phyloP scores from a whole-genome alignment of 2,329 filamentous ascomycete species.

The Blumeriella jaapii region DNA sequence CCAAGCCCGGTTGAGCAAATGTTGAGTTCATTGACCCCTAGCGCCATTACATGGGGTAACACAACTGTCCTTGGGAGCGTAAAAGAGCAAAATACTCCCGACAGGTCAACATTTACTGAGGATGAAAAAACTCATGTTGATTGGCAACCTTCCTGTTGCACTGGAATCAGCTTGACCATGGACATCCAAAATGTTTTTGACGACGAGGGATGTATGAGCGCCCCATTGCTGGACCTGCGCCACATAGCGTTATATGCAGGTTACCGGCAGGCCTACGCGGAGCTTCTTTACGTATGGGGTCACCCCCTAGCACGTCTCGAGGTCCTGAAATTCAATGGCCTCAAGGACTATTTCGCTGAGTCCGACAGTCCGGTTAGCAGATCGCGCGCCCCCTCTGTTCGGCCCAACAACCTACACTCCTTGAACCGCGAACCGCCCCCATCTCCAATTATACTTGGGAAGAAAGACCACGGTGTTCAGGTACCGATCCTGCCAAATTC shows the following conservation, averaged over 20 bases:
- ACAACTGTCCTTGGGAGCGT: conserved; percentile 29
- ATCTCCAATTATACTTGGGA: conserved; percentile 44
- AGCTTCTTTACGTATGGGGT: conserved; percentile 56
- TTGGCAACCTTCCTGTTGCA: conserved; percentile 17
- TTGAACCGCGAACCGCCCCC: conserved; percentile 21
- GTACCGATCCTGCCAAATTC: conserved; percentile 34
- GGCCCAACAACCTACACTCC: conserved; percentile 21
- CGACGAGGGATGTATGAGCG: conserved; percentile 53
- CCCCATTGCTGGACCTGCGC: conserved; percentile 42
- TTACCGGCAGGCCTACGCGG: conserved; percentile 56
- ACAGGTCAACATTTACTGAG: conserved; percentile 23
- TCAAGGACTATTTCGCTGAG: conserved; percentile 36
- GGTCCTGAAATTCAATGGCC: conserved; percentile 56
- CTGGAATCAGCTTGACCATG: conserved; percentile 34
- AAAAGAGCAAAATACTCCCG: conserved; percentile 21
- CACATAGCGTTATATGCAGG: conserved; percentile 40
- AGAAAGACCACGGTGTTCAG: conserved; percentile 34
- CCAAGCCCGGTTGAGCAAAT: conserved; percentile 52
- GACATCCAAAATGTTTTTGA: conserved; percentile 56
- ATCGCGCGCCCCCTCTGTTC: conserved; percentile 20
- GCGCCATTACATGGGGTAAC: conserved; percentile 29
- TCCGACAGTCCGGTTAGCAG: conserved; percentile 22
- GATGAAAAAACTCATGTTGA: conserved; percentile 20
- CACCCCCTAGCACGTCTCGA: conserved; percentile 52
- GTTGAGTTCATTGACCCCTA: conserved; percentile 40